Percentiles rank a stretch among this genome's conserved stretches.
Conservation (phyloP, 208 protist species). For the Novymonas esmeraldas region DNA sequence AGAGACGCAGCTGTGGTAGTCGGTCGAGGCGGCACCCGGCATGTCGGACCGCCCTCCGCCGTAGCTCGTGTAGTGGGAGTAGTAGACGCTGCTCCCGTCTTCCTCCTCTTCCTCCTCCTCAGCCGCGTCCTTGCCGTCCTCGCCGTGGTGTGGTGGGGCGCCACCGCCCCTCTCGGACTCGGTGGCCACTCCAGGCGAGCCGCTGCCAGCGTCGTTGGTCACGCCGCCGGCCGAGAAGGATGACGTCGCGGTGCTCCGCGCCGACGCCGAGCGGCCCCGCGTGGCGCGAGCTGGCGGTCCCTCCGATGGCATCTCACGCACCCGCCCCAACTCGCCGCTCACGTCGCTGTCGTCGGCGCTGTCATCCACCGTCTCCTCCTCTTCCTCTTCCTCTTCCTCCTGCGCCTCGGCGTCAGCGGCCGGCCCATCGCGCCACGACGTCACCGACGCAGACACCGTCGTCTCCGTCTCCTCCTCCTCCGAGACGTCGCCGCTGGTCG, state of each 20-base stretch:
- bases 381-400: no score
- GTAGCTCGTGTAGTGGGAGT: not conserved
- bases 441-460: not conserved
- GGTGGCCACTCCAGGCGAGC: no score
- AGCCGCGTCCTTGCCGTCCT: not conserved
- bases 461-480: not conserved
- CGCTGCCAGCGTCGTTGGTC: no score
- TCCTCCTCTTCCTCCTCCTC: not conserved
- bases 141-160: no score
- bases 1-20: conserved; percentile 6
- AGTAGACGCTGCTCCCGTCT: not conserved
- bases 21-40: not conserved
- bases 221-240: no score
- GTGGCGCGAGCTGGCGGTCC: not conserved
- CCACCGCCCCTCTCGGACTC: no score
- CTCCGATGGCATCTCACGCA: not conserved
- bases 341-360: no score
- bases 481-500: no score
- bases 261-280: not conserved
- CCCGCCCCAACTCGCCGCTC: no score
- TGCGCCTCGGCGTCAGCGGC: no score
- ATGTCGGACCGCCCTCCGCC: not conserved
- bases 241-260: not conserved
- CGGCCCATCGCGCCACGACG: not conserved
- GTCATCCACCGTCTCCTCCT: no score